A percentile compares a stretch with the other conserved stretches of the same genome.
Evolutionary conservation across 345 rosid genomes (phyloP).

Genomic region (Melaleuca alternifolia): DNA sequence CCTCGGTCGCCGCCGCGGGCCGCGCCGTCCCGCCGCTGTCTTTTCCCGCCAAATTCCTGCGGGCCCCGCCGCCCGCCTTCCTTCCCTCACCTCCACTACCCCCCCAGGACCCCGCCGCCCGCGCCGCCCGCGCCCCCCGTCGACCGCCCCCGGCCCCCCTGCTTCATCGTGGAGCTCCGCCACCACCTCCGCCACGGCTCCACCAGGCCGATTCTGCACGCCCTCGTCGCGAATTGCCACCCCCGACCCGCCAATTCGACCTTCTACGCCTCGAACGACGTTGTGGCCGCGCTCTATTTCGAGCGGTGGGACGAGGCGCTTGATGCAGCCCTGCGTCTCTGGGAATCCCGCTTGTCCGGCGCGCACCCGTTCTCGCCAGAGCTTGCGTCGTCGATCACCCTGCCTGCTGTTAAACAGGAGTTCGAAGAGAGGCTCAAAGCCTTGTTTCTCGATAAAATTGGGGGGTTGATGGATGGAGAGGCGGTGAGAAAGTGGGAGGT

Average conservation of each 20-base stretch:
- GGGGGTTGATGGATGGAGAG: constrained; percentile 32
- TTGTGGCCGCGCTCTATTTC: constrained; percentile 2
- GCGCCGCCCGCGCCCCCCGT: too few species aligned
- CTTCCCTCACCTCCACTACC: background rate
- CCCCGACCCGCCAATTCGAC: background rate
- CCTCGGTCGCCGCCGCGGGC: background rate
- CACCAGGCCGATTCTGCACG: background rate
- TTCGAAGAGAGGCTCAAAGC: constrained; percentile 19
- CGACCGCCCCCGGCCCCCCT: background rate
- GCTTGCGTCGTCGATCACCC: constrained; percentile 16
- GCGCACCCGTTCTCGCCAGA: background rate
- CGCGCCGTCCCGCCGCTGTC: background rate
- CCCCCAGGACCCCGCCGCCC: background rate
- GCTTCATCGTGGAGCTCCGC: constrained; percentile 7
- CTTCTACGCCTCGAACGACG: background rate
- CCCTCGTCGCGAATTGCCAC: background rate
- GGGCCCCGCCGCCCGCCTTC: background rate
- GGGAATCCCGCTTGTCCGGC: background rate
- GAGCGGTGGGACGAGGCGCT: constrained; percentile 5
- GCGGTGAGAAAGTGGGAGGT: constrained; percentile 20
- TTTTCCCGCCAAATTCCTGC: background rate
- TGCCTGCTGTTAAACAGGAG: constrained; percentile 32
- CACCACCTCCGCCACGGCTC: background rate
- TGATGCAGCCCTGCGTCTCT: constrained; percentile 1
- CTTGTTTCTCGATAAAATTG: constrained; percentile 25